Evolutionary conservation across 176 grass and related monocot species (phyloP), one percentile per base, ranked within the genome.

Genomic region (Triticum monococcum): DNA sequence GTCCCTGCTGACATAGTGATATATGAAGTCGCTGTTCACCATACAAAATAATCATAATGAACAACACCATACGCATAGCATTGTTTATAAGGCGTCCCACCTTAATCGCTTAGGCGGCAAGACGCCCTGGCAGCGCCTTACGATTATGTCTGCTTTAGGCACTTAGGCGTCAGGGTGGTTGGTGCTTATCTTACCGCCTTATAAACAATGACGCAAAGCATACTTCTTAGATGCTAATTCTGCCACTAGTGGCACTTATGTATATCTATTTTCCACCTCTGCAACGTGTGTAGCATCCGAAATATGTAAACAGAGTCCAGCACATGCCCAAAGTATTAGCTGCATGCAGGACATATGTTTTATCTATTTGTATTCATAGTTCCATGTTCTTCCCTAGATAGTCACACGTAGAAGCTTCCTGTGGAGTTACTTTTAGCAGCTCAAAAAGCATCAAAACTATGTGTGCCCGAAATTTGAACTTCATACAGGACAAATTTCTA

Each of bases 261-360:
- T 84, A 80, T 81, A 80, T 81, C 14, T 63, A 30, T 30, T 78
- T 63, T 86, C n/a, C 10, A 79, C 61, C 50, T 70, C 28, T 71
- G n/a, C 11, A 65, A 84, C 36, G 2, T 77, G 14, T 70, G 7
- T 24, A 62, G 22, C 25, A 87, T 75, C 59, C 67, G 60, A 46
- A 87, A 62, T 80, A 48, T 59, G n/a, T 26, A 43, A 60, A 32
- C 35, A 79, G 45, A 75, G 25, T 46, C 41, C 9, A 45, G 10
- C 35, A 48, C n/a, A 74, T 86, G 26, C 57, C 22, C 2, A 57
- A 72, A 79, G 11, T 43, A 82, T 76, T 56, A 75, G 66, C 1
- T 20, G 4, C 25, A 84, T 45, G 12, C 18, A 81, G 1, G 69
- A 23, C 37, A 50, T 62, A 60, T 37, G 12, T 54, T 54, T 18